These are phyloP conservation scores for Craterostigma plantagineum DNA, from an alignment of 257 asterid genomes.

Conservation along the genomic window DNA sequence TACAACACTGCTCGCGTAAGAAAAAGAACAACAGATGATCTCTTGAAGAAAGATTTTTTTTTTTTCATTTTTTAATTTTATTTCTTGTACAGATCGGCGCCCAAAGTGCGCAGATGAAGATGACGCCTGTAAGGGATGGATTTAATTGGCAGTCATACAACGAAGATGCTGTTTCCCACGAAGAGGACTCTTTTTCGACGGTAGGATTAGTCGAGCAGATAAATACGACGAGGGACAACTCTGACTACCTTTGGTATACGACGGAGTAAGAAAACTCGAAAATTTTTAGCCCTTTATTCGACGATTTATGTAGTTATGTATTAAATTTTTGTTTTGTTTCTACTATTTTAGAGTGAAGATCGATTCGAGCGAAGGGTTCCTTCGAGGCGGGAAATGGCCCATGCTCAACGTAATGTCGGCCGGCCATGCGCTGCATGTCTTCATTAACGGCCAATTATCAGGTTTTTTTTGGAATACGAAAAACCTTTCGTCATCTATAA, in stretches of 20 bases:
- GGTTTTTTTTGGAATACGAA: slow-evolving; percentile 17
- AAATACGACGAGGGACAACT: slow-evolving; percentile 70
- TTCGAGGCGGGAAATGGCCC: slow-evolving; percentile 39
- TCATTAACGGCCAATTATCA: slow-evolving; percentile 44
- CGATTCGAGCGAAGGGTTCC: slow-evolving; percentile 49
- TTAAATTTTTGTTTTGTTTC: slow-evolving; percentile 9
- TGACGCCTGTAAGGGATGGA: slow-evolving; percentile 45
- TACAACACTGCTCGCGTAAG: slow-evolving; percentile 96
- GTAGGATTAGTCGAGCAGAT: slow-evolving; percentile 86
- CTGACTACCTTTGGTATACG: slow-evolving; percentile 89
- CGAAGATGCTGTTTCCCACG: slow-evolving; percentile 50
- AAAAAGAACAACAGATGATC: slow-evolving; percentile 1
- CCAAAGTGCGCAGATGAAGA: slow-evolving; percentile 84
- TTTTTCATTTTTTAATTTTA: too few relatives aligned
- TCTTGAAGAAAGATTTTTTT: background rate
- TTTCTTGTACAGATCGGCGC: slow-evolving; percentile 59
- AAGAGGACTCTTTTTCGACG: slow-evolving; percentile 34
- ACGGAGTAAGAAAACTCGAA: slow-evolving; percentile 68
- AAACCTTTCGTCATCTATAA: too few relatives aligned
- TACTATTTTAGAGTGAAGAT: slow-evolving; percentile 36
- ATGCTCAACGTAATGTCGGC: slow-evolving; percentile 69
- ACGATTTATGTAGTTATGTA: slow-evolving; percentile 2
- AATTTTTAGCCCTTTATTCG: background rate
- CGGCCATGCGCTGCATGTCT: slow-evolving; percentile 78
- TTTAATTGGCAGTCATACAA: slow-evolving; percentile 77